Evolutionary conservation across 345 rosid genomes (phyloP).

Genomic region (Eucalyptus dawsonii): DNA sequence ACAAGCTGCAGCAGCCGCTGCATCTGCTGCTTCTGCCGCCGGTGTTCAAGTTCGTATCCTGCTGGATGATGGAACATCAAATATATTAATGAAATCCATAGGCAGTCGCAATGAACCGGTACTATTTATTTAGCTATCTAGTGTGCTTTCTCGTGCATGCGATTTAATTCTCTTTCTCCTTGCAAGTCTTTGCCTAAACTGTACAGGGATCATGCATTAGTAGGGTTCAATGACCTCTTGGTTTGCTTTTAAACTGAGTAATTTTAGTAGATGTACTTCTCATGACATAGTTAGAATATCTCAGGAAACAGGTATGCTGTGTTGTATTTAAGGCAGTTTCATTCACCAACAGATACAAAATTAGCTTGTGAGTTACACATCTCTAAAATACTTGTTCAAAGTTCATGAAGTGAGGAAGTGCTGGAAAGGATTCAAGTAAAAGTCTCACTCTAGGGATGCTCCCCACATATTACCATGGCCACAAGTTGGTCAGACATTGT

Average conservation of each 20-base stretch:
- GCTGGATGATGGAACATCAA: slow-evolving; percentile 98
- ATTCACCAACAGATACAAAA: neutral
- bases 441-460: neutral
- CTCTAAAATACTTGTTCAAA: neutral
- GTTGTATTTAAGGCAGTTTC: neutral
- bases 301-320: neutral
- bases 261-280: neutral
- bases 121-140: neutral
- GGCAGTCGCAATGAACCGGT: slow-evolving; percentile 96
- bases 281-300: neutral
- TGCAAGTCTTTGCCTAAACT: neutral
- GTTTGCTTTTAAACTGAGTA: neutral
- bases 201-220: neutral
- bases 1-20: slow-evolving; percentile 96
- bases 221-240: neutral
- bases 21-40: slow-evolving; percentile 85
- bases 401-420: neutral
- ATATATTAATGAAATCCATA: slow-evolving; percentile 86
- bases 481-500: neutral
- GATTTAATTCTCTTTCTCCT: neutral
- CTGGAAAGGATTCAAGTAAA: neutral
- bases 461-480: neutral
- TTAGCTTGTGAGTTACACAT: neutral
- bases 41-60: slow-evolving; percentile 98
- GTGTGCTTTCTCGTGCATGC: neutral